Base-by-base conservation (phyloP, 148 eudicot species). In the Vaccinium darrowii region DNA sequence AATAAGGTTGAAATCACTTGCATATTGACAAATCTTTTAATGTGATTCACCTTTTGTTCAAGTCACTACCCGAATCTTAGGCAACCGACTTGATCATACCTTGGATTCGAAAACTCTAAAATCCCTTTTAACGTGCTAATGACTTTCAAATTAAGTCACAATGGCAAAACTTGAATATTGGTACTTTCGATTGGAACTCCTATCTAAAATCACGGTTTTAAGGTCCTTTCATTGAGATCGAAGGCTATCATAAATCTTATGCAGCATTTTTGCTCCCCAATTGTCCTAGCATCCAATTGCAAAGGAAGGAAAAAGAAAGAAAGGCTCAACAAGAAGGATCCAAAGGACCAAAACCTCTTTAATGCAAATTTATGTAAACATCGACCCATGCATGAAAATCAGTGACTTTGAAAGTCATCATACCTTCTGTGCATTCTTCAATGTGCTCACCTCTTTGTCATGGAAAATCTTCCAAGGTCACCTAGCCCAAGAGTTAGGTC, bases 381-480 rank as follows among this genome's bases (percentile, higher is more conserved):
- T 36, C 19, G 11, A n/a, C 83, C 30, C 78, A 39, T 60, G 43
- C 78, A 39, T 60, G 43, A 4, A 60, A 62, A 63, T 63, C 54
- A 39, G 69, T 39, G 71, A 62, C 74, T 21, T 81, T 47, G 74
- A 62, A 60, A n/a, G 6, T 13, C 23, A 43, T 10, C 69, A 57
- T 80, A 57, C 5, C 4, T 51, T 23, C 10, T 8, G 7, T 21
- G 30, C 52, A 76, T 6, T 30, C 62, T 79, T 15, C 81, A 56
- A 33, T 80, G 27, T 77, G 21, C 30, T 18, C 82, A 58, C 47
- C 63, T 80, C 82, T 57, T 36, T 80, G 47, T 79, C 63, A 79
- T 54, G 73, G 23, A 27, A 53, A 78, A 52, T 51, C 30, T 39
- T 36, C 77, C 77, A 7, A 73, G 77, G 51, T 43, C 3, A 11